Evolutionary conservation across 2,329 filamentous ascomycete species (phyloP).

Genomic region (Didymella segeticola): DNA sequence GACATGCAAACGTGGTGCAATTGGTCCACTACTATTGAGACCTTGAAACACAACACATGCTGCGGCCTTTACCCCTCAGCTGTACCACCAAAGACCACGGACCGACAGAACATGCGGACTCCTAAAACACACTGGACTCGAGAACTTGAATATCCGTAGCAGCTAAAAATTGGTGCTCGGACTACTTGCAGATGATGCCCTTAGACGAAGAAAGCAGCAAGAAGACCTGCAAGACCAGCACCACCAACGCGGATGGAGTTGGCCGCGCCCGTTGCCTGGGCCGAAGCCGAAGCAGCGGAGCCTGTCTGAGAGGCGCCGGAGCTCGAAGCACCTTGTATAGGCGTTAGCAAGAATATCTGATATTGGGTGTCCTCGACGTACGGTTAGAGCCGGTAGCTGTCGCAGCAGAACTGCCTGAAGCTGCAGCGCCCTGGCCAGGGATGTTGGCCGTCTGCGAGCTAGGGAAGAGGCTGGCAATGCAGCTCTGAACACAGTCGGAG

Average conservation of each 20-base stretch:
- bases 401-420: constrained; percentile 25
- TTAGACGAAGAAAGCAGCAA: constrained; percentile 50
- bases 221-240: constrained; percentile 46
- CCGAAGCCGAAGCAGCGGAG: constrained; percentile 21
- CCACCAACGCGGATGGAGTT: constrained; percentile 35
- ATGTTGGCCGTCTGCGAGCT: constrained; percentile 41
- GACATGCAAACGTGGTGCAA: background rate
- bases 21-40: background rate
- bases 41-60: background rate
- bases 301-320: constrained; percentile 27
- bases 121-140: constrained; percentile 16
- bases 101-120: background rate
- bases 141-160: constrained; percentile 5
- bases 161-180: background rate
- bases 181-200: background rate
- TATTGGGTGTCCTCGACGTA: constrained; percentile 3
- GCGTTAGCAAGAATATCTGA: background rate
- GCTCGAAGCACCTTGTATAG: constrained; percentile 8
- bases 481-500: constrained; percentile 57
- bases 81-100: constrained; percentile 4
- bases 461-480: constrained; percentile 59
- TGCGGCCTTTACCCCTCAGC: constrained; percentile 9
- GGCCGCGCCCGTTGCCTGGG: constrained; percentile 40
- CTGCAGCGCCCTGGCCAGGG: constrained; percentile 21
- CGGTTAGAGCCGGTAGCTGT: constrained; percentile 26